Evolutionary conservation across 208 protist species (phyloP), one percentile per base, ranked within the genome.

Genomic region (Leishmania braziliensis): DNA sequence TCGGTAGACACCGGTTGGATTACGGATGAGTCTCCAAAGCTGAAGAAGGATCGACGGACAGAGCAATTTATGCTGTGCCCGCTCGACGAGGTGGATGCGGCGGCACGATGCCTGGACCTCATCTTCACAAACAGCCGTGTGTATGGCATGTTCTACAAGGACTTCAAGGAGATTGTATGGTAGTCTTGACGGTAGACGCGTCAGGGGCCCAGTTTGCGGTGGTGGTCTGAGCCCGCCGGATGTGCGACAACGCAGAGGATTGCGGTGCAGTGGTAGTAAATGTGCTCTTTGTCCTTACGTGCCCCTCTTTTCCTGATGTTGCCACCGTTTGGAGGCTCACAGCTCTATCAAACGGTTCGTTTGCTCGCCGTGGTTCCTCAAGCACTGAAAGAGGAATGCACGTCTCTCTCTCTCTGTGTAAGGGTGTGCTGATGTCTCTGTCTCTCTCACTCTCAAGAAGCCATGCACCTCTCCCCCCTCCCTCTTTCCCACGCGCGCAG

Each of bases 1-100:
- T 93, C 95, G 63, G 99, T 99, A 26, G 99, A 99, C 86, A 99
- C 99, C 0, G 99, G 99, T 43, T 99, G 98, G 98, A 99, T 99
- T 85, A 99, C 97, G 23, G 98, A 99, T 83, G 98, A 99, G 91
- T 97, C 95, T 53, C 98, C 96, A 5, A 91, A 92, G 85, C 72
- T 92, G 72, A 96, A 94, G 85, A 96, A 95, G 79, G 87, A 98
- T 75, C 86, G 95, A 33, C 93, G 93, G 48, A 78, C 86, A 48
- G 80, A 91, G 43, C 80, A 90, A 77, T 90, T 87, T 70, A 76
- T 90, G 79, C 76, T 94, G 77, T 98, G 93, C 81, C 98, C 98
- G 39, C 83, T 99, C 0, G 98, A 99, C 81, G 97, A 99, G 88
- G 88, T 99, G 18, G 98, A 99, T 84, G 98, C 98, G 0, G 98